Base-by-base conservation (phyloP, 1,139 yeast genomes). In the Diutina catenulata region DNA sequence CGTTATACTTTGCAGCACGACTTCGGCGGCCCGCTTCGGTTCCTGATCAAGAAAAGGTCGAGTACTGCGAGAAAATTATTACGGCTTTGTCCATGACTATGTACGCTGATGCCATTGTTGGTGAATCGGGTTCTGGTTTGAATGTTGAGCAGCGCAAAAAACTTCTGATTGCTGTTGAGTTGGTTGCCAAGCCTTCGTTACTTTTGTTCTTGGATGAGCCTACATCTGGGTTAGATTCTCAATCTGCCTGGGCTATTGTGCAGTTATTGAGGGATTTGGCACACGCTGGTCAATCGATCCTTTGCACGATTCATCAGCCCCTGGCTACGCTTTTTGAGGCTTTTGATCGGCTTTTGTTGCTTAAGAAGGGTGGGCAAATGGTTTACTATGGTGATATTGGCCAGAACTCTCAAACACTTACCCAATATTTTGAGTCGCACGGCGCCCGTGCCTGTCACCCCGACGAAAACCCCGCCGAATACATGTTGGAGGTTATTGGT, bases 351-450 rank as follows among this genome's bases (percentile, higher is more conserved):
- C 7, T 25, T 13, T 25, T 25, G 15, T 25, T 25, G 28, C 28
- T 25, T 25, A 15, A 15, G 6, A 5, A 10, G 14, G 28, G 28
- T n/a, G 28, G 83, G 44, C 60, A 67, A 53, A 76, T 80, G 44
- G 82, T 76, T 28, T 77, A 77, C 53, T 76, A 75, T 51, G 82
- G 82, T 43, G 80, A 76, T 45, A 73, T 76, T 49, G 83, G 82
- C 43, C 53, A 59, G 41, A 64, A 66, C 47, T 74, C 80, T 41
- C 38, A 49, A 10, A 61, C 73, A 3, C 55, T 78, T 49, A 57
- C 71, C 39, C 49, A 58, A 32, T 78, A 78, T 49, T 77, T 78
- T 47, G 81, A 75, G 52, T 62, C 64, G 46, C 60, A 76, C 43
- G 79, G 80, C 11, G 61, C 63, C 33, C 52, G 50, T 28, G 49